Evolutionary conservation across 2,329 filamentous ascomycete species (phyloP).

Genomic region (Diaporthe capsici): DNA sequence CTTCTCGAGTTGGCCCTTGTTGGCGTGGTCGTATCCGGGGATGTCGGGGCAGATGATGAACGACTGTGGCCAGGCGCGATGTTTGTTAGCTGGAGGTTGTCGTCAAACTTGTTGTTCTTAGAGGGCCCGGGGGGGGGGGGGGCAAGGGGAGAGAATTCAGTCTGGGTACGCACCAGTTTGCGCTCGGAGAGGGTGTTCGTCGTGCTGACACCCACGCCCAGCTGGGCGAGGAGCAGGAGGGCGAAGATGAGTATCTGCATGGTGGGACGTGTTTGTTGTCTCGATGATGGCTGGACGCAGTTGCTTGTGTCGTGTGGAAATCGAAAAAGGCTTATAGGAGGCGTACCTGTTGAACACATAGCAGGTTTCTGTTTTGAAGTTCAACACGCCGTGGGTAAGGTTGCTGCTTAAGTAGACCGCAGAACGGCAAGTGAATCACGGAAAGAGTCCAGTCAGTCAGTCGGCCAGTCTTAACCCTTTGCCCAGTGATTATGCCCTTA

Average conservation of each 20-base stretch:
- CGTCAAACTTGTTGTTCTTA: too few species aligned
- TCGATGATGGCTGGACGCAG: background rate
- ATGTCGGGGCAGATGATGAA: conserved; percentile 15
- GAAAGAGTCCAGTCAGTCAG: background rate
- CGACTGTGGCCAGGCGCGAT: background rate
- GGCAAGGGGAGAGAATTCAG: accelerated
- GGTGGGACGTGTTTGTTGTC: background rate
- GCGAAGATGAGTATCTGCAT: background rate
- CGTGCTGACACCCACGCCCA: background rate
- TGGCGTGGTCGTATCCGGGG: conserved; percentile 6
- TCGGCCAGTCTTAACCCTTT: background rate
- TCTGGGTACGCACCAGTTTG: background rate
- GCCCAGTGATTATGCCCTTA: background rate
- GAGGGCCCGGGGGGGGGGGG: background rate
- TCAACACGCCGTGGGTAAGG: too few species aligned
- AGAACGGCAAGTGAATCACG: background rate
- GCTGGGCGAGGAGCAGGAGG: background rate
- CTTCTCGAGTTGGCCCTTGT: conserved; percentile 1
- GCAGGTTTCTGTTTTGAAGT: too few species aligned
- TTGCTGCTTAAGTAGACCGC: too few species aligned
- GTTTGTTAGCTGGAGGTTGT: background rate
- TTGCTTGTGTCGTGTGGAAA: background rate
- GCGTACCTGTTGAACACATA: too few species aligned
- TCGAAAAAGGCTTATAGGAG: too few species aligned
- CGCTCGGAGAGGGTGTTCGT: background rate